A percentile compares a stretch with the other conserved stretches of the same genome.
phyloP scores from a whole-genome alignment of 305 asterid genomes.

The Solanum hybrid region DNA sequence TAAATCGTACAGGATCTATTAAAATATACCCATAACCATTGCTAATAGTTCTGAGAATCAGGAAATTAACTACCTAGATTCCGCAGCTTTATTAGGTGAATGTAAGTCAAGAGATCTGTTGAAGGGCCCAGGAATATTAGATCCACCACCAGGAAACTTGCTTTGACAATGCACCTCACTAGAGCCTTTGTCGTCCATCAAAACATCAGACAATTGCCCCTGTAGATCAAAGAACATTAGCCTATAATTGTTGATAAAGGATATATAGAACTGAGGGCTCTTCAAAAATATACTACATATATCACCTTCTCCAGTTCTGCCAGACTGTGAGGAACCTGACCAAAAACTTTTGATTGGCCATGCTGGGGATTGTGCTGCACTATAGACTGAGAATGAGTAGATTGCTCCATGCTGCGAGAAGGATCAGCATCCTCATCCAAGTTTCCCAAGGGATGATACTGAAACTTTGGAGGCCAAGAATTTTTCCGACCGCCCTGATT shows the following conservation, averaged over 20 bases:
- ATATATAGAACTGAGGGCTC: neutral
- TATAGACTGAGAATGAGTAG: slow-evolving; percentile 25
- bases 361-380: slow-evolving; percentile 34
- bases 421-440: slow-evolving; percentile 46
- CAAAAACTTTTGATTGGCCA: slow-evolving; percentile 38
- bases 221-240: slow-evolving; percentile 23
- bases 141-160: slow-evolving; percentile 26
- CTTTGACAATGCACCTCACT: slow-evolving; percentile 30
- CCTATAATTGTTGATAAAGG: neutral
- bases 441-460: slow-evolving; percentile 85
- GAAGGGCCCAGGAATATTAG: slow-evolving; percentile 27
- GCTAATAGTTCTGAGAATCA: neutral
- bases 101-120: slow-evolving; percentile 31
- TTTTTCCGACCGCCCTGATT: slow-evolving; percentile 39
- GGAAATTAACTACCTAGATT: slow-evolving; percentile 39
- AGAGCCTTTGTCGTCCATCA: slow-evolving; percentile 27
- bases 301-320: slow-evolving; percentile 33
- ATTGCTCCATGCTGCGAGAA: slow-evolving; percentile 35
- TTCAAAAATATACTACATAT: neutral
- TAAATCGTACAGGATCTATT: neutral
- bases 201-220: slow-evolving; percentile 46
- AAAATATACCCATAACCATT: neutral
- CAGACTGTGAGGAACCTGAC: slow-evolving; percentile 31
- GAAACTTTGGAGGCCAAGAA: slow-evolving; percentile 62
- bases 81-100: slow-evolving; percentile 18